Evolutionary conservation across 1,284 basidiomycete species (phyloP).

Genomic region (Heterobasidion occidentale): DNA sequence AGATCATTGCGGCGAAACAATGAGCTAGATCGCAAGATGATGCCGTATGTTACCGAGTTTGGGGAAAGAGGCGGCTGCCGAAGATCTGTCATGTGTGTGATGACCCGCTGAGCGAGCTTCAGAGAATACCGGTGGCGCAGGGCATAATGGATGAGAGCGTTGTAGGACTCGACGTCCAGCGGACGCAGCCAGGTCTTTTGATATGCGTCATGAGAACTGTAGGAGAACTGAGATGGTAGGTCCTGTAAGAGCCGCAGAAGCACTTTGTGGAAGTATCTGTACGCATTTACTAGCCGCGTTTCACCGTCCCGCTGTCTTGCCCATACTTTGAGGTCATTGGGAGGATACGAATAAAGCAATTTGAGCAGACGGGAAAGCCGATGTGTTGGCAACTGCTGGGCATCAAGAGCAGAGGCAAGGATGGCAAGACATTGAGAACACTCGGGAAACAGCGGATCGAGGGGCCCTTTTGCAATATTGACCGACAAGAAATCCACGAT

Average conservation of each 20-base stretch:
- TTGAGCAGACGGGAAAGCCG: conserved; percentile 38
- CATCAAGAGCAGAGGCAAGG: conserved; percentile 43
- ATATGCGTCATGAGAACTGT: neutral
- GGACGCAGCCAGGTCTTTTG: conserved; percentile 19
- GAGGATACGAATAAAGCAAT: conserved; percentile 42
- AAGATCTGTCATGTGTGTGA: conserved; percentile 45
- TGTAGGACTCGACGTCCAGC: conserved; percentile 42
- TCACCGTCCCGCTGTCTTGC: conserved; percentile 23
- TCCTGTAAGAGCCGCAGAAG: conserved; percentile 36
- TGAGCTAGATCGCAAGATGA: conserved; percentile 46
- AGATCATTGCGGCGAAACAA: conserved; percentile 42
- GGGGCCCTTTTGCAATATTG: conserved; percentile 6
- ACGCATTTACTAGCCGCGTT: conserved; percentile 32
- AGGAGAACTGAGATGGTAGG: conserved; percentile 3
- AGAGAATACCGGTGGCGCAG: conserved; percentile 51
- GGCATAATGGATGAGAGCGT: conserved; percentile 58
- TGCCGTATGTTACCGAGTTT: conserved; percentile 45
- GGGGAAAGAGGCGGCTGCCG: conserved; percentile 34
- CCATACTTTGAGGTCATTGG: conserved; percentile 35
- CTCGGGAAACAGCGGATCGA: conserved; percentile 15
- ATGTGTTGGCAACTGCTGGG: conserved; percentile 35
- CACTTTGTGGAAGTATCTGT: conserved; percentile 50
- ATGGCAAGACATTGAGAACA: conserved; percentile 52
- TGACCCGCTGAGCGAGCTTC: conserved; percentile 33
- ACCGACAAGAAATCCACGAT: neutral